These are phyloP conservation scores for Capronia americana DNA, from an alignment of 2,329 filamentous ascomycete genomes.

Conservation along the genomic window DNA sequence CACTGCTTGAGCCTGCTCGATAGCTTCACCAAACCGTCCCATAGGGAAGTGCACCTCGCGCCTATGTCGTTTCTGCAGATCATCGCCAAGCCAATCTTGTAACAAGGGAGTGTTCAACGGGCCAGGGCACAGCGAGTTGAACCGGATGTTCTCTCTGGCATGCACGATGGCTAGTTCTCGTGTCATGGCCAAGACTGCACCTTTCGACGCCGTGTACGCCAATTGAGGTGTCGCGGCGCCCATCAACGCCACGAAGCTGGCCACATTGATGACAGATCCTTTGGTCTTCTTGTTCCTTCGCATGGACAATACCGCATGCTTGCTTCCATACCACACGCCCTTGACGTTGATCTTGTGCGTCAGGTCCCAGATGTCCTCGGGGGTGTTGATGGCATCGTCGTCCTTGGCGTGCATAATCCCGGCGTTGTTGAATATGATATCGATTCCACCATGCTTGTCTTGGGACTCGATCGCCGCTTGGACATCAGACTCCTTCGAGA, in stretches of 20 bases:
- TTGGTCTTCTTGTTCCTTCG: constrained; percentile 78
- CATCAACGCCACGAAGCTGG: constrained; percentile 40
- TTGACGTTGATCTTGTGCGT: constrained; percentile 96
- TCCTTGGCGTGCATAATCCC: constrained; percentile 93
- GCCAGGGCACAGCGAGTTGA: constrained; percentile 89
- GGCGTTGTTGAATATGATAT: constrained; percentile 96
- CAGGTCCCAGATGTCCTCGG: constrained; percentile 91
- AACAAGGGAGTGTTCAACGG: constrained; percentile 90
- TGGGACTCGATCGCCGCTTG: constrained; percentile 74
- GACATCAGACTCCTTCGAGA: constrained; percentile 83
- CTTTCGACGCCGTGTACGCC: constrained; percentile 93
- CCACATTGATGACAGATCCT: constrained; percentile 57
- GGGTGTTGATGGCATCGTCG: constrained; percentile 79
- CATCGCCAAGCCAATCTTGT: constrained; percentile 92
- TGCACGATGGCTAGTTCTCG: constrained; percentile 88
- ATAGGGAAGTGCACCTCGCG: constrained; percentile 89
- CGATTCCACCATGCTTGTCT: constrained; percentile 84
- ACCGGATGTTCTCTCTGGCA: constrained; percentile 84
- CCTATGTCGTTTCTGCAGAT: constrained; percentile 77
- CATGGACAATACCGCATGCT: constrained; percentile 84
- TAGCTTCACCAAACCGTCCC: constrained; percentile 88
- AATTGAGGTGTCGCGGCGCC: constrained; percentile 41
- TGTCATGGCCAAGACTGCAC: constrained; percentile 87
- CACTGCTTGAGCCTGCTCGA: constrained; percentile 90
- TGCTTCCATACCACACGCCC: constrained; percentile 96